Evolutionary conservation across 306 rosid genomes (phyloP), one percentile per base, ranked within the genome.

Genomic region (Malus orientalis): DNA sequence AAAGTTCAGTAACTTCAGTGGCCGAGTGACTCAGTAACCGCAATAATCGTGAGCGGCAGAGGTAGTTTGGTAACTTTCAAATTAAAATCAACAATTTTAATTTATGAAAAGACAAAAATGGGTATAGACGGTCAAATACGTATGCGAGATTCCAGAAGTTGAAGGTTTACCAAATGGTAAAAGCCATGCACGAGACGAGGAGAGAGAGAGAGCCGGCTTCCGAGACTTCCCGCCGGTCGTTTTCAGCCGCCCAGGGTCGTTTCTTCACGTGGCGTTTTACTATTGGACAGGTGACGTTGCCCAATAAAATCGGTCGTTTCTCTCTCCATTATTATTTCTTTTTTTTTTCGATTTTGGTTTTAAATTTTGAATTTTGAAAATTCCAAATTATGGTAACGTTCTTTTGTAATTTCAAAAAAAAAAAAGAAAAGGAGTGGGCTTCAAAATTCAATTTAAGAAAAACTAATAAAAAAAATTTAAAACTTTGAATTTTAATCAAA

Each of bases 171-270:
- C 45, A 32, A 30, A 27, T 12, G 58, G 76, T 69, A 47, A 76
- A 74, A 22, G 5, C 32, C 18, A 61, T 12, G 14, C 67, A 62
- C 10, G 36, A 29, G 27, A 62, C n/a, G 3, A 10, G 32, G 13
- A 11, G 8, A 12, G 5, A 6, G n/a, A 18, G 5, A 40, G 32
- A 13, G 59, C 38, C 29, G 61, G 68, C 62, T 13, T 20, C 20
- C 13, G 15, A 59, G 65, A 78, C 81, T 70, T 80, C 22, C 69
- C 47, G 65, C 40, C 0, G 1, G 89, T 81, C 81, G 68, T 75
- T 86, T 69, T 80, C 88, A 69, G 87, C 86, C 81, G 80, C 75
- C 80, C 75, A 54, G 67, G 18, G 76, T 77, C 58, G 59, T 62
- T 65, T 42, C 8, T 8, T 71, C 54, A 84, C 85, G 79, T 83